These are phyloP conservation scores for Penicillium cinerascens DNA, from an alignment of 495 filamentous ascomycete species.

Conservation along the genomic window DNA sequence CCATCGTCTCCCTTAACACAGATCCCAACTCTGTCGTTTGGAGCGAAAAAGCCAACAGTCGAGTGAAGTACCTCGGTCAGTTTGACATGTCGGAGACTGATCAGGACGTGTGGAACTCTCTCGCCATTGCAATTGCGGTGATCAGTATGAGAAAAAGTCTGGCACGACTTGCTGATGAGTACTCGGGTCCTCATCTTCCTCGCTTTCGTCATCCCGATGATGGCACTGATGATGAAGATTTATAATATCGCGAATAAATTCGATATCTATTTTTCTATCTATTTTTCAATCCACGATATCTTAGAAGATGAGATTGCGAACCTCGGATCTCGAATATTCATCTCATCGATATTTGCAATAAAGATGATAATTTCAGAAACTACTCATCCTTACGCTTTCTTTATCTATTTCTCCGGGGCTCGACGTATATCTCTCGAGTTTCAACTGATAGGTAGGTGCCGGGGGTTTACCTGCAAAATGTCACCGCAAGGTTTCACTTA, in stretches of 20 bases:
- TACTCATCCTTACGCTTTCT: no score
- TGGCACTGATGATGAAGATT: slow-evolving; percentile 5
- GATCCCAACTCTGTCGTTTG: slow-evolving; percentile 17
- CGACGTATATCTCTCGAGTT: no score
- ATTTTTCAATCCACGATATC: no score
- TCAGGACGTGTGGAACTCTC: slow-evolving; percentile 49
- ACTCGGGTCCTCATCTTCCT: slow-evolving; percentile 1
- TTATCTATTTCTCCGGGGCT: no score
- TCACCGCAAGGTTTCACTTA: no score
- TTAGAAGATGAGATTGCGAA: no score
- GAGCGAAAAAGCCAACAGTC: slow-evolving; percentile 6
- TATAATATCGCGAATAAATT: not conserved
- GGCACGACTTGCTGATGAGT: slow-evolving; percentile 22
- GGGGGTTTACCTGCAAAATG: no score
- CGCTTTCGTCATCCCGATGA: not conserved
- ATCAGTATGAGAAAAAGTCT: slow-evolving; percentile 37
- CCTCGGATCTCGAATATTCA: no score
- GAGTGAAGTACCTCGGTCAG: slow-evolving; percentile 30
- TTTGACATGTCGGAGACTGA: slow-evolving; percentile 38
- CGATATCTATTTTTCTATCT: no score
- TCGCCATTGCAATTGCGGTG: slow-evolving; percentile 41
- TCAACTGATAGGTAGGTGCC: no score
- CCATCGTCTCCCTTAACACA: slow-evolving; percentile 37
- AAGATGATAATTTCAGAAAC: no score
- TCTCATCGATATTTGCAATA: no score